These are phyloP conservation scores for Barbatosphaeria neglecta DNA, from an alignment of 495 filamentous ascomycete species.

Conservation along the genomic window DNA sequence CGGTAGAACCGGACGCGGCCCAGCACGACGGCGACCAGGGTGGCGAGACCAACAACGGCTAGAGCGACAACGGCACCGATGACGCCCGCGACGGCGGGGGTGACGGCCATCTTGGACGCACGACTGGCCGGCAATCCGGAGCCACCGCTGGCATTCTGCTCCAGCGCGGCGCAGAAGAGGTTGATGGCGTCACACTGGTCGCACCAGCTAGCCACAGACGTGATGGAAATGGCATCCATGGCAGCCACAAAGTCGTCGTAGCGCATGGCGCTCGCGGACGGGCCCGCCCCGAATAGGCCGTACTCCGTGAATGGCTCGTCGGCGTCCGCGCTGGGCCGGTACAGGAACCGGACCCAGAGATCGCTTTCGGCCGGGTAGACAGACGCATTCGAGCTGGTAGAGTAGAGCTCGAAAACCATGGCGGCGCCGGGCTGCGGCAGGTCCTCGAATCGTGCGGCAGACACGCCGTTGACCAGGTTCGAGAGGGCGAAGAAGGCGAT, in stretches of 20 bases:
- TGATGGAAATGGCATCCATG: conserved; percentile 14
- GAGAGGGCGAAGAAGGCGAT: conserved; percentile 28
- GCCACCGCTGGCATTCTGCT: not conserved
- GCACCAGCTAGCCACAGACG: conserved; percentile 18
- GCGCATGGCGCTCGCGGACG: conserved; percentile 11
- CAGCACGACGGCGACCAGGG: conserved; percentile 12
- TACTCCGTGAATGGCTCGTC: conserved; percentile 12
- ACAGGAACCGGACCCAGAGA: conserved; percentile 28
- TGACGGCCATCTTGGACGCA: conserved; percentile 3
- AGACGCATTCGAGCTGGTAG: conserved; percentile 10
- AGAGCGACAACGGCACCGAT: conserved; percentile 24
- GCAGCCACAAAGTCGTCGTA: conserved; percentile 12
- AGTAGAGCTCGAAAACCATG: conserved; percentile 33
- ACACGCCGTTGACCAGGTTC: conserved; percentile 8
- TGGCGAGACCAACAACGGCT: conserved; percentile 8
- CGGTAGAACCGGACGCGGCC: conserved; percentile 17
- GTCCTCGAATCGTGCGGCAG: conserved; percentile 9
- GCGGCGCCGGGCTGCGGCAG: conserved; percentile 27
- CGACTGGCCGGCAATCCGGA: not conserved
- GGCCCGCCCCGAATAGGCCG: conserved; percentile 18
- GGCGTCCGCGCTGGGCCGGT: conserved; percentile 19
- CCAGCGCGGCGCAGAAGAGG: conserved; percentile 15
- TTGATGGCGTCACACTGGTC: conserved; percentile 12
- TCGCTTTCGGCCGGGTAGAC: conserved; percentile 12
- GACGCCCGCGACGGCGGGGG: conserved; percentile 21